Conservation (phyloP, 2,329 filamentous ascomycete genomes). For the Leptosphaerulina australis region DNA sequence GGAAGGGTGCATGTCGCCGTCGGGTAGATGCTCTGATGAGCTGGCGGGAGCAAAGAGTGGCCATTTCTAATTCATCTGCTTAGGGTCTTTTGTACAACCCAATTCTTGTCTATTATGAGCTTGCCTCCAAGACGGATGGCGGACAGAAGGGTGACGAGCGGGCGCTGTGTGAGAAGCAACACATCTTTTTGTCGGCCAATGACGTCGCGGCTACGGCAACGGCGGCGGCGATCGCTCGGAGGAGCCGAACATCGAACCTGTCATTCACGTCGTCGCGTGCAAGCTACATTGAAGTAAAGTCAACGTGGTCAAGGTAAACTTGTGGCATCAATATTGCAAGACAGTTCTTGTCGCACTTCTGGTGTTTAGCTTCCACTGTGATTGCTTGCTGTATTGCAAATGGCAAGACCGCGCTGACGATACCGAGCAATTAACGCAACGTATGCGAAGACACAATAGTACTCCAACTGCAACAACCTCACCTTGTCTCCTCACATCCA, state of each 20-base stretch:
- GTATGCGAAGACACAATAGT: constrained; percentile 34
- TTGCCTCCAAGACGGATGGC: background rate
- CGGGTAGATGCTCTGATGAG: constrained; percentile 31
- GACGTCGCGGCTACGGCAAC: constrained; percentile 31
- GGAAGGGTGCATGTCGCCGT: constrained; percentile 17
- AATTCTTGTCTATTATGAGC: background rate
- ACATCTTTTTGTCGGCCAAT: constrained; percentile 29
- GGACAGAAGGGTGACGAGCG: constrained; percentile 18
- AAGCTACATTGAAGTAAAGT: background rate
- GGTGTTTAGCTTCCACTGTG: background rate
- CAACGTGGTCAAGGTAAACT: no score
- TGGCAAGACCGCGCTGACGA: constrained; percentile 21
- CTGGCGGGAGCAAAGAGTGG: constrained; percentile 34
- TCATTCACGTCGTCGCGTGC: constrained; percentile 3
- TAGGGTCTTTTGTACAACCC: background rate
- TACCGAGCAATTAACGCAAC: constrained; percentile 38
- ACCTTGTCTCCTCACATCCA: background rate
- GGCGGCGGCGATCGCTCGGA: constrained; percentile 24
- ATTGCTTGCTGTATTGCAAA: constrained; percentile 1
- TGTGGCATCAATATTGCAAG: background rate
- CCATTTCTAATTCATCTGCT: constrained; percentile 28
- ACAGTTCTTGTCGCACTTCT: background rate
- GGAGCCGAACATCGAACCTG: constrained; percentile 3
- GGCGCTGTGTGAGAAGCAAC: constrained; percentile 28
- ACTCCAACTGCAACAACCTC: background rate